Base-by-base conservation (phyloP, 2,329 filamentous ascomycete genomes). In the Arthrobotrys megalospora region DNA sequence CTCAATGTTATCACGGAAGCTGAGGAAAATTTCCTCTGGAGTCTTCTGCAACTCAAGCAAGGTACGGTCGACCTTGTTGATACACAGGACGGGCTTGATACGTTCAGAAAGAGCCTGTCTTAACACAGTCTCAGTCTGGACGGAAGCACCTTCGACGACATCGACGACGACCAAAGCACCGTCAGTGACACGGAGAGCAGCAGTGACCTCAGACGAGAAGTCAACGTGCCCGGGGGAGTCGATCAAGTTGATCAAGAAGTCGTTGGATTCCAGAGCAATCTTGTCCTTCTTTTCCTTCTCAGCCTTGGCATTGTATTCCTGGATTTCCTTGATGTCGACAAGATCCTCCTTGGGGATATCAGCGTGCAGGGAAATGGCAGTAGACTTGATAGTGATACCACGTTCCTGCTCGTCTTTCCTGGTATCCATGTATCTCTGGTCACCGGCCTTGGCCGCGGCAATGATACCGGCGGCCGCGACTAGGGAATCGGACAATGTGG, bases 21-120 rank as follows among this genome's bases (percentile, higher is more conserved):
- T 97, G 90, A 98, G 95, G 91, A 97, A 99, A 83, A 99, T 89
- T 85, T 99, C 96, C 89, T 99, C 96, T 91, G 98, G 97, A 87
- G 90, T 91, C 85, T 97, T 91, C 89, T 99, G 96, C 81, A 99
- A 91, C 89, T 99, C 96, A 86, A 99, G 94, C 85, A 99, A 93
- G 88, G 96, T 94, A 88, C 96, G 95, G 86, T 99, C 96, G 87
- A 99, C 96, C 92, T 99, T 99, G 94, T 99, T 99, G 91, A 99
- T 97, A 88, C 97, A 92, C 86, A 97, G 91, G 85, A 99, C 95
- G 84, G 96, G 96, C 92, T 98, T 98, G 88, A 99, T 99, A 89
- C 96, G 95, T 91, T 99, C 96, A 91, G 93, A 93, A 83, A 99
- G 93, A 87, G 96, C 95, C 90, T 99, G 96, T 86, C 96, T 94